Evolutionary conservation across 2,329 filamentous ascomycete genomes (phyloP).

Genomic region (Fusarium nodosum): DNA sequence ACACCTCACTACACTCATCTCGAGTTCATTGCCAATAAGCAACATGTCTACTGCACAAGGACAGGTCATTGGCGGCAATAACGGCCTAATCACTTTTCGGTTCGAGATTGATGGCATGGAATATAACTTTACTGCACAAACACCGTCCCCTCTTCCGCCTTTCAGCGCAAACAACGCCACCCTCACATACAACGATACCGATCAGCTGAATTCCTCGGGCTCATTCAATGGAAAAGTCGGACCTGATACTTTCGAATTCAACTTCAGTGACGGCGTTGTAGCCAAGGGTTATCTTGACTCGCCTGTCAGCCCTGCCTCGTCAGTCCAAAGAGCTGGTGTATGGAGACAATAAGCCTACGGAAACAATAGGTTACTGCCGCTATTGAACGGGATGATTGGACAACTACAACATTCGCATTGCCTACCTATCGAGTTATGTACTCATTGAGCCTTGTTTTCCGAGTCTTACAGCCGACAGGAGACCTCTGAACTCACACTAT

Average conservation of each 20-base stretch:
- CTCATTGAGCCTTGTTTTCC: not conserved
- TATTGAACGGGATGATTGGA: not conserved
- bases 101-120: not conserved
- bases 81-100: not conserved
- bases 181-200: not conserved
- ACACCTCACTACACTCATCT: not conserved
- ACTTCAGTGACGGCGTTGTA: not conserved
- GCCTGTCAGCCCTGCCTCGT: accelerated
- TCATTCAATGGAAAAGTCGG: not conserved
- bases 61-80: not conserved
- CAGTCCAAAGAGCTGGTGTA: not conserved
- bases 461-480: not conserved
- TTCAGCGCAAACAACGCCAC: not conserved
- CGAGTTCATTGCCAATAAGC: not conserved
- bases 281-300: not conserved
- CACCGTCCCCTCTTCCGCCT: not conserved
- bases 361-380: not conserved
- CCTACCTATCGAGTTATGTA: not conserved
- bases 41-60: not conserved
- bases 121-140: too few relatives aligned
- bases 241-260: not conserved
- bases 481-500: not conserved
- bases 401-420: not conserved
- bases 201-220: not conserved
- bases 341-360: not conserved